Percentiles rank a stretch among this genome's conserved stretches.
Evolutionary conservation across 345 rosid species (phyloP).

Genomic region (Gossypium bickii): DNA sequence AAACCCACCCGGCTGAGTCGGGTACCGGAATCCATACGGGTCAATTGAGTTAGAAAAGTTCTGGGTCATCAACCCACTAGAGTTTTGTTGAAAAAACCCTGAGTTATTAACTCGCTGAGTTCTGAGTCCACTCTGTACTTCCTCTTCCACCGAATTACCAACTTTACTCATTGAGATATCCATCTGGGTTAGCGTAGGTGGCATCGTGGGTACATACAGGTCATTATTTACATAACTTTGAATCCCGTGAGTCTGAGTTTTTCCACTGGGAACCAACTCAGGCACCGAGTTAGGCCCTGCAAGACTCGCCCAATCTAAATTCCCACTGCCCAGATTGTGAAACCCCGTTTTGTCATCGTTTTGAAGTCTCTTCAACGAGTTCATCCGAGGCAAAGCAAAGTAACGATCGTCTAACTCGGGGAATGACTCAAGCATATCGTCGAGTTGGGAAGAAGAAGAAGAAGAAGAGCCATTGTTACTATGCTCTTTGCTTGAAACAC

Average conservation of each 20-base stretch:
- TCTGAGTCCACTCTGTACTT: conserved; percentile 65
- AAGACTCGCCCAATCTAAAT: conserved; percentile 79
- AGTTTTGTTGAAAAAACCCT: conserved; percentile 22
- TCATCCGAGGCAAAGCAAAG: conserved; percentile 45
- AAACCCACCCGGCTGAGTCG: conserved; percentile 45
- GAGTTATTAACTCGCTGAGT: conserved; percentile 27
- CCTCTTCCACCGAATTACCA: conserved; percentile 40
- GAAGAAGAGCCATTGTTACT: conserved; percentile 57
- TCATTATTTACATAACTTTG: conserved; percentile 27
- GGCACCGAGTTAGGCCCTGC: conserved; percentile 47
- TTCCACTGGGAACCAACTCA: conserved; percentile 33
- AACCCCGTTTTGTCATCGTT: conserved; percentile 42
- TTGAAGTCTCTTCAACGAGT: conserved; percentile 41
- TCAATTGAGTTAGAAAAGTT: conserved; percentile 36
- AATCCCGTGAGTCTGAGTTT: conserved; percentile 28
- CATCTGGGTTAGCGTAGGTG: conserved; percentile 21
- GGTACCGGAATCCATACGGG: conserved; percentile 48
- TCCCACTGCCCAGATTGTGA: conserved; percentile 37
- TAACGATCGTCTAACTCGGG: conserved; percentile 53
- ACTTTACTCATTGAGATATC: conserved; percentile 11
- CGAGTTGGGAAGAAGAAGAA: conserved; percentile 76
- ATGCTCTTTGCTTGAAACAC: conserved; percentile 51
- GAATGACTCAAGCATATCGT: conserved; percentile 66
- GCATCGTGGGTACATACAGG: conserved; percentile 33
- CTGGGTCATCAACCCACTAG: conserved; percentile 35